A percentile compares a stretch with the other conserved stretches of the same genome.
These are phyloP conservation scores for Xylaria sp. DNA, from an alignment of 2,329 filamentous ascomycete genomes.

Conservation along the genomic window DNA sequence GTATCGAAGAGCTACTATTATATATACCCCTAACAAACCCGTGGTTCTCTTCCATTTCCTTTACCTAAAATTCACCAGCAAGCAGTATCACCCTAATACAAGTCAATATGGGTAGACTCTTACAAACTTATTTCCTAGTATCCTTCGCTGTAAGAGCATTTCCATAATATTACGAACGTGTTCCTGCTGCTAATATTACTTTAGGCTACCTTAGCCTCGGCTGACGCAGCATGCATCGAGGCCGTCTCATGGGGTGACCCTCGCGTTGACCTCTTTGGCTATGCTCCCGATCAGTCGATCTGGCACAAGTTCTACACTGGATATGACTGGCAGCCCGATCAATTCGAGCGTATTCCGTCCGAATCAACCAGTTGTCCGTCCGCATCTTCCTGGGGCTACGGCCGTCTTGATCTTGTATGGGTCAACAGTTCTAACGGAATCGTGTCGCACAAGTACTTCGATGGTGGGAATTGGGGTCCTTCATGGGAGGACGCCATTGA, in stretches of 20 bases:
- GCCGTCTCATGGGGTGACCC: constrained; percentile 33
- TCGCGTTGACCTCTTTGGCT: constrained; percentile 34
- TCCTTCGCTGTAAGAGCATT: constrained; percentile 1
- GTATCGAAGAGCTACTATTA: neutral
- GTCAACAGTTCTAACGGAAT: constrained; percentile 18
- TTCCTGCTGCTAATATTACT: constrained; percentile 5
- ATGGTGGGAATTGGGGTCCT: constrained; percentile 38
- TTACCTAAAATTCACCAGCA: too few species aligned
- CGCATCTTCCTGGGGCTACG: constrained; percentile 36
- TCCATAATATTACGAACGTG: too few species aligned
- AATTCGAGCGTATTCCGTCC: constrained; percentile 37
- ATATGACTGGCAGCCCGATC: constrained; percentile 38
- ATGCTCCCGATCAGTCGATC: constrained; percentile 28
- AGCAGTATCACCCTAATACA: neutral
- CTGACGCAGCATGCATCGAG: constrained; percentile 14
- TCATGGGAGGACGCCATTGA: constrained; percentile 36
- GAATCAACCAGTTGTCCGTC: constrained; percentile 31
- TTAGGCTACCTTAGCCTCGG: constrained; percentile 18
- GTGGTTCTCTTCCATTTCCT: neutral
- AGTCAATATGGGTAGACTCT: constrained; percentile 17
- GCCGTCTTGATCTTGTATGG: constrained; percentile 38
- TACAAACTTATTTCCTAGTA: constrained; percentile 12
- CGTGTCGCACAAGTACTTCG: constrained; percentile 42
- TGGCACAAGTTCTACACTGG: constrained; percentile 39
- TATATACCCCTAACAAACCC: neutral